phyloP scores from a whole-genome alignment of 176 grass and related monocot genomes.

The Juncus inflexus region DNA sequence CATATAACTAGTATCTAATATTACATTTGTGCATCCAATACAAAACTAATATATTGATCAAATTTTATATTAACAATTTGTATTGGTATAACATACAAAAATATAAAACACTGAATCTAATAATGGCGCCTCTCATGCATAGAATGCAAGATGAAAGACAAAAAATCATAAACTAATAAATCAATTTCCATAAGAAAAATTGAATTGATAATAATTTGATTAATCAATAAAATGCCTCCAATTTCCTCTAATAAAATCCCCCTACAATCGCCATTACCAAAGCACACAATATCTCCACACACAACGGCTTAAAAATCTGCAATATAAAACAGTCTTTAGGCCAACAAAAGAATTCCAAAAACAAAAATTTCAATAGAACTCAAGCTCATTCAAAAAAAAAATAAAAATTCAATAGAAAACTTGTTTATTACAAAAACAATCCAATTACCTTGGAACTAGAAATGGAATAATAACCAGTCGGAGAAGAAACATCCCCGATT shows the following conservation, averaged over 20 bases:
- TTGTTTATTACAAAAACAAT: background rate
- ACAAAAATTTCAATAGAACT: too few relatives aligned
- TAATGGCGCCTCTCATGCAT: too few relatives aligned
- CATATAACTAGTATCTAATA: too few relatives aligned
- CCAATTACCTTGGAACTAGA: constrained; percentile 33
- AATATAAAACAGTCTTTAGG: background rate
- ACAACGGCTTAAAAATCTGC: constrained; percentile 15
- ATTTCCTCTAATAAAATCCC: background rate
- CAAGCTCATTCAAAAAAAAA: background rate
- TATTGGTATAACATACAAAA: too few relatives aligned
- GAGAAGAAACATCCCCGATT: constrained; percentile 24
- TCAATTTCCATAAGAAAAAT: too few relatives aligned
- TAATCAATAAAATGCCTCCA: constrained; percentile 2
- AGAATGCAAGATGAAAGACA: too few relatives aligned
- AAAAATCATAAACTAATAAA: too few relatives aligned
- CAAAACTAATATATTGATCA: too few relatives aligned
- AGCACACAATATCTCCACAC: constrained; percentile 14
- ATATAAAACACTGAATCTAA: too few relatives aligned
- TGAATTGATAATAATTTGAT: background rate
- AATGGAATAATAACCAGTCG: constrained; percentile 46
- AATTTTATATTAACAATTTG: too few relatives aligned
- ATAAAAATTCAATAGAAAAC: background rate
- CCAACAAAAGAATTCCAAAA: too few relatives aligned
- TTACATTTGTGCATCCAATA: too few relatives aligned
- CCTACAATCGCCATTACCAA: constrained; percentile 5